Base-by-base conservation (phyloP, 371 early-diverging fungal genomes). In the Rhizopus arrhizus region DNA sequence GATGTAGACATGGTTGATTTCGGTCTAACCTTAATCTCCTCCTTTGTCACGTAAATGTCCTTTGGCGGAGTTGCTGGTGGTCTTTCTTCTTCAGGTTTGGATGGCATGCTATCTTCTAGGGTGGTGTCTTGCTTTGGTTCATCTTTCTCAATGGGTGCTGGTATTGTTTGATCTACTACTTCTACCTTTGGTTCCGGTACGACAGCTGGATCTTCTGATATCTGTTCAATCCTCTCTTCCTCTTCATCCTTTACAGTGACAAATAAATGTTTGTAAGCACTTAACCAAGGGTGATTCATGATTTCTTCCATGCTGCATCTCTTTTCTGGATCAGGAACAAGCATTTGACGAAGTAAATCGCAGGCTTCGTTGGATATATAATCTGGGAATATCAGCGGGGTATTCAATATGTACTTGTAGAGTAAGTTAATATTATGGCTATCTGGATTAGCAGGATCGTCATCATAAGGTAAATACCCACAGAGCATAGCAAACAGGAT, bases 391-490 rank as follows among this genome's bases (percentile, higher is more conserved):
- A 90, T 90, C 5, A 95, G 77, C n/a, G 91, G 85, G 13, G 97
- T 95, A 47, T 91, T 91, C 58, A 96, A 70, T 59, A 97, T 97
- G 68, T 97, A 96, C 70, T 93, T 91, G 85, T 97, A 97, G 16
- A 97, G 85, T 66, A 92, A 82, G 69, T 95, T 95, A 81, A 97
- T 94, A 73, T 96, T 95, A 73, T 96, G 95, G 32, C 95, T 93
- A 51, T 96, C 96, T 15, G 97, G 97, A 72, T 98, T 97, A 8
- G 84, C 88, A 6, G 97, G 96, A 74, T 99, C 99, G 73, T 99
- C 99, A 64, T 99, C 99, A 74, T 94, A 99, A 7, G 99, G 99
- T 41, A 99, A 85, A 66, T 94, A 95, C 4, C 99, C 99, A 48
- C 93, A 94, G 5, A 96, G 79, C 98, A 97, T 96, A 12, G 98